These are phyloP conservation scores for Zizania palustris DNA, from an alignment of 202 grass and related monocot species.

Conservation along the genomic window DNA sequence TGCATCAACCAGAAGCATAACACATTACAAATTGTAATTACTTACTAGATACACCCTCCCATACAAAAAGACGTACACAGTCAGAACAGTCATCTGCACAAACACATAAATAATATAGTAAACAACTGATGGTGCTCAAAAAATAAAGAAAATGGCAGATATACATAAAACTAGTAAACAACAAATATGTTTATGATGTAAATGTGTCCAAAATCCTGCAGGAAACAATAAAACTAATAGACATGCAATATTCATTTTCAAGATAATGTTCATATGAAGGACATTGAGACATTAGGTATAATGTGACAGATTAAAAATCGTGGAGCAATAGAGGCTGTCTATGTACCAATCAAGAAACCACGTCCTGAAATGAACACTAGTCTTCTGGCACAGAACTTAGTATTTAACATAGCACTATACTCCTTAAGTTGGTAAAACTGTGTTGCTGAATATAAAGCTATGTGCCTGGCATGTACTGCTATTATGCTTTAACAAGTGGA, in stretches of 20 bases:
- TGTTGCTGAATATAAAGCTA: neutral
- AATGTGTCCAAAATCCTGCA: neutral
- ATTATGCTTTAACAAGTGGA: neutral
- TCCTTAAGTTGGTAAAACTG: neutral
- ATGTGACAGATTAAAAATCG: neutral
- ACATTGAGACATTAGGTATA: neutral
- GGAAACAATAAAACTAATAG: neutral
- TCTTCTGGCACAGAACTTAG: neutral
- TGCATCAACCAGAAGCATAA: slow-evolving; percentile 17
- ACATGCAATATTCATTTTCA: neutral
- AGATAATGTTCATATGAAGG: neutral
- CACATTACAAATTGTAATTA: slow-evolving; percentile 18
- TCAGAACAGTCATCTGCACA: slow-evolving; percentile 88
- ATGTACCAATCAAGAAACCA: slow-evolving; percentile 21
- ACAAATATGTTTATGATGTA: neutral
- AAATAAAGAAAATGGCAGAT: neutral
- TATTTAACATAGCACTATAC: neutral
- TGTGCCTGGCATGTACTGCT: neutral
- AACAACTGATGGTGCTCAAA: neutral
- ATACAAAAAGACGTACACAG: slow-evolving; percentile 92
- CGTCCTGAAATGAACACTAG: neutral
- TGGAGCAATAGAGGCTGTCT: neutral
- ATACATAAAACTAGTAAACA: slow-evolving; percentile 9
- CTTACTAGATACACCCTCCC: slow-evolving; percentile 91
- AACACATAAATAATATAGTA: slow-evolving; percentile 37